A percentile compares a stretch with the other conserved stretches of the same genome.
Conservation (phyloP, 1,284 basidiomycete species). For the Amylostereum chailletii region DNA sequence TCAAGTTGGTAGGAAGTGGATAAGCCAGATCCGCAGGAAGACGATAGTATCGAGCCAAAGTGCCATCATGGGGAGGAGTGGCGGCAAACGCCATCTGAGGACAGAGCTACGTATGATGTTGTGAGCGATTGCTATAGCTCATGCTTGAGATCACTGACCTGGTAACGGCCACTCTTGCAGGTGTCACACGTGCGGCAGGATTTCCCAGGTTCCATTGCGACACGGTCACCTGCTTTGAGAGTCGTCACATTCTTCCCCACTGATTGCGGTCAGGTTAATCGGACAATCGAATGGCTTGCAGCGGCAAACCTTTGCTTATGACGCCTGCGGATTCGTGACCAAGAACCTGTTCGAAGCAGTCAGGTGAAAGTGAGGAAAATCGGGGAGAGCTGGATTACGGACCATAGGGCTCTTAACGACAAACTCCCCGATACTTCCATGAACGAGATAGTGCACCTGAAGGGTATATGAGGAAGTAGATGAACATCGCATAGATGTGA, state of each 20-base stretch:
- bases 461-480: constrained; percentile 9
- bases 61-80: constrained; percentile 87
- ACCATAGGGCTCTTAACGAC: constrained; percentile 75
- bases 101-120: constrained; percentile 43
- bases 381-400: constrained; percentile 11
- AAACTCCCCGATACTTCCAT: constrained; percentile 76
- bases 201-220: constrained; percentile 80
- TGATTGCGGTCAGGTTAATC: constrained; percentile 13
- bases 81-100: constrained; percentile 78
- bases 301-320: constrained; percentile 36
- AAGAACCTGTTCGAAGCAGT: constrained; percentile 33
- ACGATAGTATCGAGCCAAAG: constrained; percentile 75
- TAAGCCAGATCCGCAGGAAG: constrained; percentile 71
- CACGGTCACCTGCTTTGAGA: constrained; percentile 77
- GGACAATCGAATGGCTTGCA: not conserved
- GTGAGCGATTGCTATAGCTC: constrained; percentile 1
- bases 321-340: constrained; percentile 62
- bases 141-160: constrained; percentile 35
- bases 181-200: constrained; percentile 65
- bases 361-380: constrained; percentile 5
- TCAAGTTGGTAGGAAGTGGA: constrained; percentile 62
- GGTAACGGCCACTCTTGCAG: constrained; percentile 76
- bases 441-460: constrained; percentile 68
- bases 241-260: constrained; percentile 67
- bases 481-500: not conserved